phyloP scores from a whole-genome alignment of 805 yeast species.

The Metschnikowia colocasiae region DNA sequence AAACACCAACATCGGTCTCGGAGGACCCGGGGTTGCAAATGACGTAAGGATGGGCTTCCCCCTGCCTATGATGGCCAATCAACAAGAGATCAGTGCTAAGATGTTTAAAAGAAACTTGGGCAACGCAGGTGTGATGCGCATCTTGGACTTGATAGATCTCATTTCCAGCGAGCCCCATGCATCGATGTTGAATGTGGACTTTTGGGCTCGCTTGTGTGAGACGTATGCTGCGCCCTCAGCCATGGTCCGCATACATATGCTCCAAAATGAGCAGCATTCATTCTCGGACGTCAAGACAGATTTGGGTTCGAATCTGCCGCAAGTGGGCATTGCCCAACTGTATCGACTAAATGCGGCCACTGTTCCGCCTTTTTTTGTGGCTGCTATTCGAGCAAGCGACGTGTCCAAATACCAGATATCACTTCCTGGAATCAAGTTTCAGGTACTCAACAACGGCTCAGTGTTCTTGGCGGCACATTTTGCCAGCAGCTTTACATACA shows the following conservation, averaged over 20 bases:
- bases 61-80: slow-evolving; percentile 4
- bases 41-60: not conserved
- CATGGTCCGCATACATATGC: slow-evolving; percentile 27
- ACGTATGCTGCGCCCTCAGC: slow-evolving; percentile 32
- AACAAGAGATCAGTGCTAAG: slow-evolving; percentile 22
- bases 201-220: slow-evolving; percentile 36
- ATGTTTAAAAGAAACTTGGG: slow-evolving; percentile 39
- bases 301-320: slow-evolving; percentile 3
- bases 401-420: slow-evolving; percentile 25
- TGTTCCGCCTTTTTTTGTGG: slow-evolving; percentile 59
- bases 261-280: slow-evolving; percentile 12
- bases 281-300: not conserved
- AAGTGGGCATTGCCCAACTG: slow-evolving; percentile 23
- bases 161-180: slow-evolving; percentile 32
- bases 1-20: not conserved
- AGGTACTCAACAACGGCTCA: slow-evolving; percentile 39
- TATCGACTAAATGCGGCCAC: slow-evolving; percentile 64
- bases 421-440: slow-evolving; percentile 38
- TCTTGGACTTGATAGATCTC: slow-evolving; percentile 39
- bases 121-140: slow-evolving; percentile 39
- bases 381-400: slow-evolving; percentile 47
- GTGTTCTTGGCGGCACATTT: slow-evolving; percentile 32
- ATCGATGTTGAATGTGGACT: slow-evolving; percentile 27
- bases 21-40: not conserved
- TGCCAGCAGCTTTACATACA: slow-evolving; percentile 38